Conservation (phyloP, 179 eudicot species). For the Nepenthes alata region DNA sequence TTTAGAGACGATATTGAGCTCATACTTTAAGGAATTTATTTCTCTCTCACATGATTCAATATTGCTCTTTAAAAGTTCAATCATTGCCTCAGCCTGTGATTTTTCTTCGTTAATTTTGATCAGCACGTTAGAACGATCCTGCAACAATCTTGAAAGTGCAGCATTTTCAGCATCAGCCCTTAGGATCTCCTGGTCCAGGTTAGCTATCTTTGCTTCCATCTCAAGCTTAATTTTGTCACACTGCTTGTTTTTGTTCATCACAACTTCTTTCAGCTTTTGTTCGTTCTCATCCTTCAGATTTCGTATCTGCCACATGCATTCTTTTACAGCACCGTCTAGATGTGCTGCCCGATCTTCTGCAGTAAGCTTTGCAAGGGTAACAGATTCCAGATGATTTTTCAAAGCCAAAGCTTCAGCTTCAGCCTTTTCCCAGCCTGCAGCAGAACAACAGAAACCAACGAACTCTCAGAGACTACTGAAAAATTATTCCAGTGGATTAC, state of each 20-base stretch:
- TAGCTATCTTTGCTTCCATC: constrained; percentile 46
- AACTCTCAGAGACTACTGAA: too few relatives aligned
- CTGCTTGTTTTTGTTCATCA: constrained; percentile 46
- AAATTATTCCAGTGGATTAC: too few relatives aligned
- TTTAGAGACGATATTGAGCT: constrained; percentile 61
- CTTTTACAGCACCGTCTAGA: constrained; percentile 88
- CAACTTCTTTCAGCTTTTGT: constrained; percentile 55
- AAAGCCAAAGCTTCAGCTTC: constrained; percentile 76
- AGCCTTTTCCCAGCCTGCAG: constrained; percentile 95
- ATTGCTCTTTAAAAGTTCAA: constrained; percentile 59
- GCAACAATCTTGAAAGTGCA: constrained; percentile 76
- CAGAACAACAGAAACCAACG: not conserved
- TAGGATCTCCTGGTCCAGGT: constrained; percentile 62
- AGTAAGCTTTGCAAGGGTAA: constrained; percentile 68
- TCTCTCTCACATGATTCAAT: constrained; percentile 73
- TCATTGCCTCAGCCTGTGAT: constrained; percentile 72
- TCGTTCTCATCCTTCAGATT: constrained; percentile 87
- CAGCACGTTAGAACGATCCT: constrained; percentile 81
- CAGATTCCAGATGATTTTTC: constrained; percentile 69
- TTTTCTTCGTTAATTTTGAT: constrained; percentile 71
- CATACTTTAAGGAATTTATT: constrained; percentile 78
- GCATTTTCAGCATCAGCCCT: constrained; percentile 65
- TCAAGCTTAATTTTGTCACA: constrained; percentile 63
- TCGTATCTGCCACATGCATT: constrained; percentile 88
- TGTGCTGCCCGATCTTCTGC: constrained; percentile 84